Evolutionary conservation across 2,329 filamentous ascomycete genomes (phyloP).

Genomic region (Camillea tinctor): DNA sequence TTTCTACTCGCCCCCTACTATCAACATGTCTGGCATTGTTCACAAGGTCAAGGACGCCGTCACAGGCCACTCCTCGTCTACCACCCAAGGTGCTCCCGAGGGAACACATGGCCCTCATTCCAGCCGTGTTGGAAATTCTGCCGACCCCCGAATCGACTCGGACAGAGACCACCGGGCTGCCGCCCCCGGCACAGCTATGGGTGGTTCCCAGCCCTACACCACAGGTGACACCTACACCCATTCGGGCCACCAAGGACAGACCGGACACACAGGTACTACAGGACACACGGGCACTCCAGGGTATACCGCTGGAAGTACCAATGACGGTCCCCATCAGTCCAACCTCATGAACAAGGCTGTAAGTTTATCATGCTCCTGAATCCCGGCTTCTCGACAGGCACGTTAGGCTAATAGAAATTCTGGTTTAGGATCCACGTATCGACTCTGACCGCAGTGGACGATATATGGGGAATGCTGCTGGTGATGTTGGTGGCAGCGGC

Average conservation of each 20-base stretch:
- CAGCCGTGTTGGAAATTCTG: constrained; percentile 28
- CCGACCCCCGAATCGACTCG: constrained; percentile 35
- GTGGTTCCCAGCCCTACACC: constrained; percentile 22
- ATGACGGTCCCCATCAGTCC: constrained; percentile 46
- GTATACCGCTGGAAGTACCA: constrained; percentile 27
- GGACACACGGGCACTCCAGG: constrained; percentile 12
- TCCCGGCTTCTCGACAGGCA: neutral
- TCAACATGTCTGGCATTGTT: constrained; percentile 55
- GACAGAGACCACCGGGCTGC: constrained; percentile 34
- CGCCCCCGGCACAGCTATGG: constrained; percentile 23
- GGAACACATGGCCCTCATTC: constrained; percentile 32
- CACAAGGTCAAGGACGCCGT: constrained; percentile 61
- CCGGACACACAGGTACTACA: constrained; percentile 5
- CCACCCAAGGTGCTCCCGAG: constrained; percentile 23
- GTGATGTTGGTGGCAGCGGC: constrained; percentile 30
- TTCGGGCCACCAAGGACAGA: constrained; percentile 27
- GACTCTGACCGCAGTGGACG: constrained; percentile 47
- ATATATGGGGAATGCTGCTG: constrained; percentile 26
- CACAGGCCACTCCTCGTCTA: constrained; percentile 40
- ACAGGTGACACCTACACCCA: constrained; percentile 22
- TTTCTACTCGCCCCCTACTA: too few relatives aligned
- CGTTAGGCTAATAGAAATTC: neutral
- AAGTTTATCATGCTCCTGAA: neutral
- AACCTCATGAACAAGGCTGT: constrained; percentile 46
- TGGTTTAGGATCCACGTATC: constrained; percentile 46